Evolutionary conservation across 441 rosid species (phyloP).

Genomic region (Erodium texanum): DNA sequence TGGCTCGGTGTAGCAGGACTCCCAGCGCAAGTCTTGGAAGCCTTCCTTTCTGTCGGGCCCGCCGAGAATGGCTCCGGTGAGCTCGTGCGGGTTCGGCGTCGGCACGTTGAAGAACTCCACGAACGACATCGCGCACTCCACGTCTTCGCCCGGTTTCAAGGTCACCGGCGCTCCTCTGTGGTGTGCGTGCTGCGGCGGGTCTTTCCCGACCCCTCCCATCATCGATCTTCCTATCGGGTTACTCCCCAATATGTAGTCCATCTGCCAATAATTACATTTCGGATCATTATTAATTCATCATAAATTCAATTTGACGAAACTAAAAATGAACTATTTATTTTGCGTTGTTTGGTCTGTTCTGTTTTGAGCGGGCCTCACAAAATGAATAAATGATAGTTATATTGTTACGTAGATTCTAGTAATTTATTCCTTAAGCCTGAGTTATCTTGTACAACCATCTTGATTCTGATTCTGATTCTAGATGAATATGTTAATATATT

Average conservation of each 20-base stretch:
- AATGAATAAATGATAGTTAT: too few relatives aligned
- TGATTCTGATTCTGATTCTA: too few relatives aligned
- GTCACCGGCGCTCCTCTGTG: slow-evolving; percentile 82
- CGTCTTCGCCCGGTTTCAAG: slow-evolving; percentile 5
- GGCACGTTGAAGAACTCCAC: slow-evolving; percentile 37
- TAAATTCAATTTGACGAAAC: too few relatives aligned
- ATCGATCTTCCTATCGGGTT: slow-evolving; percentile 70
- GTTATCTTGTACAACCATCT: too few relatives aligned
- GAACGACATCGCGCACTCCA: slow-evolving; percentile 63
- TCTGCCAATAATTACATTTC: slow-evolving; percentile 30
- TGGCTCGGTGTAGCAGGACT: slow-evolving; percentile 64
- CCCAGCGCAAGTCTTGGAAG: slow-evolving; percentile 54
- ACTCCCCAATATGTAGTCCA: slow-evolving; percentile 66
- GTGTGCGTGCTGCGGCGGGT: slow-evolving; percentile 73
- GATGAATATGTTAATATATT: too few relatives aligned
- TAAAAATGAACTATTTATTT: too few relatives aligned
- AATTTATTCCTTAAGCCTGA: too few relatives aligned
- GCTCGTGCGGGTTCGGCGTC: slow-evolving; percentile 65
- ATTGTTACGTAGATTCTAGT: too few relatives aligned
- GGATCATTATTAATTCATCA: not conserved
- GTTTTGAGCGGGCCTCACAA: too few relatives aligned
- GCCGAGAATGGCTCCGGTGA: slow-evolving; percentile 81
- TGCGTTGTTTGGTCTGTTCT: too few relatives aligned
- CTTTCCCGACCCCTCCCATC: slow-evolving; percentile 84
- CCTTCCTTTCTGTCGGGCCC: slow-evolving; percentile 70